Percentiles rank a stretch among this genome's conserved stretches.
Evolutionary conservation across 768 basidiomycete genomes (phyloP).

Genomic region (Rubroboletus satanas): DNA sequence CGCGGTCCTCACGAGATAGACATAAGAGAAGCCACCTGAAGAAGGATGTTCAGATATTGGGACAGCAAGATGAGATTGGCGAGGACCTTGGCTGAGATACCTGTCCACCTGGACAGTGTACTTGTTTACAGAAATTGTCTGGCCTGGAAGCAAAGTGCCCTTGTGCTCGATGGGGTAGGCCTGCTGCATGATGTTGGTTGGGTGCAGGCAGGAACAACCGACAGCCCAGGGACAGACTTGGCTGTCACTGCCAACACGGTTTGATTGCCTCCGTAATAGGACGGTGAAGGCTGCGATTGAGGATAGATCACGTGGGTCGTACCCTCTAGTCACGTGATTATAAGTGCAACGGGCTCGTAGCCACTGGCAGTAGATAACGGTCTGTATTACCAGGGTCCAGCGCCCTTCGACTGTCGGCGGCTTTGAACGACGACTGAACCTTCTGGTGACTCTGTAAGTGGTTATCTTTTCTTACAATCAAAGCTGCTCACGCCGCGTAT

Average conservation of each 20-base stretch:
- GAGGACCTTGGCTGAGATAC: constrained; percentile 89
- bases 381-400: not conserved
- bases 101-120: constrained; percentile 88
- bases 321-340: constrained; percentile 3
- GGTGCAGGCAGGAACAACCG: constrained; percentile 1
- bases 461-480: not conserved
- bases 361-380: not conserved
- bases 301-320: constrained; percentile 15
- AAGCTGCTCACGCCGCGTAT: not conserved
- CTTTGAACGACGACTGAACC: not conserved
- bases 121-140: constrained; percentile 86
- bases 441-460: not conserved
- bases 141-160: constrained; percentile 75
- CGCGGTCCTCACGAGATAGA: constrained; percentile 89
- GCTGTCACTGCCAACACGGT: not conserved
- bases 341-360: not conserved
- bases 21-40: constrained; percentile 94
- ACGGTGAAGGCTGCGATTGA: not conserved
- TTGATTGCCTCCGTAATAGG: not conserved
- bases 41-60: constrained; percentile 14
- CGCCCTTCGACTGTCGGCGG: not conserved
- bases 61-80: constrained; percentile 2
- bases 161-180: constrained; percentile 45
- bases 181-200: constrained; percentile 34
- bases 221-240: constrained; percentile 4